phyloP scores from a whole-genome alignment of 2,329 filamentous ascomycete genomes.

The Plectosphaerella plurivora region DNA sequence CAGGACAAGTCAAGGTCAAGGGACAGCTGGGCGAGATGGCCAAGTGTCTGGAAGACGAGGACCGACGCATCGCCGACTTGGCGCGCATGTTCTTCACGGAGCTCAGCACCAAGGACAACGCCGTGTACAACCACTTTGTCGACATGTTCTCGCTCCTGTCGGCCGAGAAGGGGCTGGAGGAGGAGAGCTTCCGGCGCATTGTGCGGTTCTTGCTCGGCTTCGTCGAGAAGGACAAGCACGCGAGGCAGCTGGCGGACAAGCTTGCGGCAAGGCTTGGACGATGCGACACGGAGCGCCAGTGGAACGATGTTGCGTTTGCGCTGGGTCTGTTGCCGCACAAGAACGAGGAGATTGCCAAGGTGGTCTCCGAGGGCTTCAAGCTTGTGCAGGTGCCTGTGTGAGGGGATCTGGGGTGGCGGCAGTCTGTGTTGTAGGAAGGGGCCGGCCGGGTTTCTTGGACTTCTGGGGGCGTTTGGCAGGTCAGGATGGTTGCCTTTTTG shows the following conservation, averaged over 20 bases:
- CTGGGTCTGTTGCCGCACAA: slow-evolving; percentile 87
- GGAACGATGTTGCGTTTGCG: slow-evolving; percentile 95
- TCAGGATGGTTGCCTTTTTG: no score
- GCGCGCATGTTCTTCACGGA: slow-evolving; percentile 98
- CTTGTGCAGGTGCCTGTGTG: slow-evolving; percentile 60
- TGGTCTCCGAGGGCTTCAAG: slow-evolving; percentile 71
- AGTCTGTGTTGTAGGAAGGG: neutral
- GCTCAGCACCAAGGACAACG: slow-evolving; percentile 95
- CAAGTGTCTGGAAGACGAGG: slow-evolving; percentile 95
- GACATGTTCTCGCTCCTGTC: slow-evolving; percentile 96
- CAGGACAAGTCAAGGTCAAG: slow-evolving; percentile 98
- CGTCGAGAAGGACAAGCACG: slow-evolving; percentile 99
- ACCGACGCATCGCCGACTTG: slow-evolving; percentile 89
- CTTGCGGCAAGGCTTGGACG: slow-evolving; percentile 78
- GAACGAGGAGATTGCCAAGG: slow-evolving; percentile 81
- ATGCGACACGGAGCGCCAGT: slow-evolving; percentile 90
- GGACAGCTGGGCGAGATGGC: slow-evolving; percentile 98
- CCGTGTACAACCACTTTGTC: slow-evolving; percentile 98
- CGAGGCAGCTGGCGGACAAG: slow-evolving; percentile 89
- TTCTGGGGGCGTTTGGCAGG: no score
- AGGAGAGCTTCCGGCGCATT: slow-evolving; percentile 81
- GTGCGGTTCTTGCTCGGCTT: slow-evolving; percentile 92
- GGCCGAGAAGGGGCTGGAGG: slow-evolving; percentile 73
- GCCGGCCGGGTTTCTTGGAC: no score
- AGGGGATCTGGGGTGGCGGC: slow-evolving; percentile 2